Base-by-base conservation (phyloP, 1,284 basidiomycete species). In the Hemileia vastatrix region DNA sequence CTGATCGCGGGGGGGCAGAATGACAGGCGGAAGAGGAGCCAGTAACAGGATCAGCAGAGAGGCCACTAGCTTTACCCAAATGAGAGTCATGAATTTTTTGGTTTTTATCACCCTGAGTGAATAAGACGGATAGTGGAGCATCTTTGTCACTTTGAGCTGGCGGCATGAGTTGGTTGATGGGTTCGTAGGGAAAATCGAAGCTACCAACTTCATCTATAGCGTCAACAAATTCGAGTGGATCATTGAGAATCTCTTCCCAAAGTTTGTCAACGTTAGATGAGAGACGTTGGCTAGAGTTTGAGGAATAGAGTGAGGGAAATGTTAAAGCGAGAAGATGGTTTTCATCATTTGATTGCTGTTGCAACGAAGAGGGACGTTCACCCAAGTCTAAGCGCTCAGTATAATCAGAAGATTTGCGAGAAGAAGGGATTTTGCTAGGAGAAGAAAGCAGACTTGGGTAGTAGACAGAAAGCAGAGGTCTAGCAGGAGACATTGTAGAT, bases 241-340 rank as follows among this genome's bases (percentile, higher is more conserved):
- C 33, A 8, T 58, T 47, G 31, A 58, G 48, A 19, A 48, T 48
- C 15, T 58, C 45, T 50, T 50, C 31, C 56, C 56, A 58, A 11
- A 58, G 56, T 15, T 58, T 48, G 11, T 48, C 56, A 32, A 48
- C n/a, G 44, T 4, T 45, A 18, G n/a, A n/a, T 18, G 11, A 21
- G 44, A 45, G 4, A 21, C 9, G 44, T 45, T n/a, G 21, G 44
- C 4, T 45, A 21, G 21, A 45, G 4, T 45, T 24, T 40, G 56
- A 9, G 44, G 54, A 3, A n/a, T 36, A 54, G 8, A 40, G 44
- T 21, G 44, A 45, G 5, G 44, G 15, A 45, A 45, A 45, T n/a
- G n/a, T 21, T 18, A 3, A 18, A n/a, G 44, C n/a, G 13, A 45
- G 44, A 45, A 45, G 44, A 18, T n/a, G n/a, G 44, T 18, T n/a